Conservation (phyloP, 176 grass and related monocot species). For the Secale cereale region DNA sequence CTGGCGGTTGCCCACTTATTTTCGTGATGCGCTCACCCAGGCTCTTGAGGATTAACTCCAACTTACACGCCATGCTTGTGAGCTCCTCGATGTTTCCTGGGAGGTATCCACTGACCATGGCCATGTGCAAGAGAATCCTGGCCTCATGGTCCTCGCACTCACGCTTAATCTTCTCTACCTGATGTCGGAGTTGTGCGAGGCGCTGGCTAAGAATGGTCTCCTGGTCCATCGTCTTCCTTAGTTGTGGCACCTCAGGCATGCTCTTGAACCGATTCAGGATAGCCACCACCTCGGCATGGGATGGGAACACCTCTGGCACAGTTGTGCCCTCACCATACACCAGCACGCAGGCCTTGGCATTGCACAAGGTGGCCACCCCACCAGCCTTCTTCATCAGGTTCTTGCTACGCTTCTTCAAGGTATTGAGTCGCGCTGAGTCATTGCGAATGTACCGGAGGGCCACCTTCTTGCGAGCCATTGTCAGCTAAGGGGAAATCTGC, state of each 20-base stretch:
- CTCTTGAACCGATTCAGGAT: conserved; percentile 19
- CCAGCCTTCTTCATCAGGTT: conserved; percentile 32
- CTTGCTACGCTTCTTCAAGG: conserved; percentile 15
- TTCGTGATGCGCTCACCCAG: neutral
- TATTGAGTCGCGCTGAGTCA: neutral
- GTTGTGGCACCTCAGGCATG: conserved; percentile 20
- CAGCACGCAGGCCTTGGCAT: too few species aligned
- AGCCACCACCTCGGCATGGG: too few species aligned
- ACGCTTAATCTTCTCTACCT: neutral
- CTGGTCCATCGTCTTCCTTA: conserved; percentile 28
- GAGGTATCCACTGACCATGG: neutral
- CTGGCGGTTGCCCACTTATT: too few species aligned
- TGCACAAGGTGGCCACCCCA: too few species aligned
- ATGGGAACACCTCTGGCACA: too few species aligned
- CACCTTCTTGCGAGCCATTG: conserved; percentile 31
- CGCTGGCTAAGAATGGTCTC: too few species aligned
- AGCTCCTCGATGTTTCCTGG: neutral
- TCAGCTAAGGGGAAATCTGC: neutral
- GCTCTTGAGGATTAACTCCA: neutral
- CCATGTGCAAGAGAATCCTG: conserved; percentile 1
- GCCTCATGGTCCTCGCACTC: neutral
- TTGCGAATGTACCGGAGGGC: conserved; percentile 20
- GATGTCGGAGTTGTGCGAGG: neutral
- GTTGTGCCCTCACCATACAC: too few species aligned
- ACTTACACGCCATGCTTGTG: neutral